phyloP scores from a whole-genome alignment of 768 basidiomycete genomes.

The Nevesoporus exiguus region DNA sequence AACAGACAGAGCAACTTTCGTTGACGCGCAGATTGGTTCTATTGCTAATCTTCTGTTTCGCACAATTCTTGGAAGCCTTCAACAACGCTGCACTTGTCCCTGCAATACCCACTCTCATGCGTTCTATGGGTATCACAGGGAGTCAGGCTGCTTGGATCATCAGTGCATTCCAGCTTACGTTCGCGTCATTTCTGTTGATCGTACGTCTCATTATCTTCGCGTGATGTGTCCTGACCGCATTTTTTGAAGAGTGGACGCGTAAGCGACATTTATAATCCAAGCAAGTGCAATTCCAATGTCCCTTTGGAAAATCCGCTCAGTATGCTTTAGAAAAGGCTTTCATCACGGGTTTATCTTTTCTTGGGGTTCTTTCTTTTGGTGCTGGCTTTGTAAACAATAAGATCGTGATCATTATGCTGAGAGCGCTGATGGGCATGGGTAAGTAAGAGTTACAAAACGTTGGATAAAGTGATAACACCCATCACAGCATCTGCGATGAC shows the following conservation, averaged over 20 bases:
- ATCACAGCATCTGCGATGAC: slow-evolving; percentile 45
- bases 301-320: slow-evolving; percentile 27
- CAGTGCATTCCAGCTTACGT: slow-evolving; percentile 45
- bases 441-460: not conserved
- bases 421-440: slow-evolving; percentile 51
- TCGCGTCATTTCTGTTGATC: slow-evolving; percentile 38
- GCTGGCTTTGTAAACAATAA: slow-evolving; percentile 47
- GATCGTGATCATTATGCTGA: slow-evolving; percentile 46
- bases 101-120: slow-evolving; percentile 36
- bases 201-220: slow-evolving; percentile 7
- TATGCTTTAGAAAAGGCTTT: slow-evolving; percentile 41
- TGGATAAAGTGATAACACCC: not conserved
- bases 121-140: slow-evolving; percentile 6
- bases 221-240: slow-evolving; percentile 7
- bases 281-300: slow-evolving; percentile 24
- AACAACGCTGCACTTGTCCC: slow-evolving; percentile 41
- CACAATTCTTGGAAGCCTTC: slow-evolving; percentile 44
- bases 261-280: slow-evolving; percentile 27
- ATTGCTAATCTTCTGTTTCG: slow-evolving; percentile 38
- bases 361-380: slow-evolving; percentile 44
- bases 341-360: slow-evolving; percentile 35
- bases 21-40: slow-evolving; percentile 28
- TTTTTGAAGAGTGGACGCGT: slow-evolving; percentile 23
- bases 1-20: slow-evolving; percentile 15
- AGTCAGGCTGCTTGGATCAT: slow-evolving; percentile 35